These are phyloP conservation scores for Dactylorhiza incarnata DNA, from an alignment of 106 monocot species.

Conservation along the genomic window DNA sequence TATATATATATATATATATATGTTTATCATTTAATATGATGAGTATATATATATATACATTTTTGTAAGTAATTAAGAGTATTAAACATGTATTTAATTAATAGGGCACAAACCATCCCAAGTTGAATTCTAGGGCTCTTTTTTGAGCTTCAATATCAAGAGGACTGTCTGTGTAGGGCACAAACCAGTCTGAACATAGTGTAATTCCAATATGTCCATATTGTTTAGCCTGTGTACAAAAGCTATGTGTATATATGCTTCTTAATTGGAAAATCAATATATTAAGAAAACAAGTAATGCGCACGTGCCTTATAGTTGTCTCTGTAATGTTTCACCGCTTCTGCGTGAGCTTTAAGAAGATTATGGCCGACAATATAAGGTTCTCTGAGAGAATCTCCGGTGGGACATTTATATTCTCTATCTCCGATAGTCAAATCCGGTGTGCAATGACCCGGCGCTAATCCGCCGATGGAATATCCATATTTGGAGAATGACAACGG, in stretches of 20 bases:
- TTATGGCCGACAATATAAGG: conserved; percentile 46
- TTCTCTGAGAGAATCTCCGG: conserved; percentile 31
- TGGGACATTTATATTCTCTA: not conserved
- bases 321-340: conserved; percentile 24
- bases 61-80: no score
- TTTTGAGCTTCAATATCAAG: conserved; percentile 59
- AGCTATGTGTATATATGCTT: no score
- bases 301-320: conserved; percentile 18
- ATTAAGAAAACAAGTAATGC: no score
- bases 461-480: conserved; percentile 27
- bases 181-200: conserved; percentile 81
- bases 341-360: conserved; percentile 35
- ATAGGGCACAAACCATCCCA: conserved; percentile 78
- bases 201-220: conserved; percentile 61
- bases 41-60: no score
- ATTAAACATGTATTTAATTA: no score
- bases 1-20: no score
- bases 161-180: conserved; percentile 39
- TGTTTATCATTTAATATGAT: no score
- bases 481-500: conserved; percentile 21
- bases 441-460: conserved; percentile 61
- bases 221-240: conserved; percentile 39
- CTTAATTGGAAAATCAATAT: no score
- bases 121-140: conserved; percentile 85
- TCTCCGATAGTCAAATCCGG: not conserved